phyloP scores from a whole-genome alignment of 2,329 filamentous ascomycete genomes.

The Ambrosiella cleistominuta region DNA sequence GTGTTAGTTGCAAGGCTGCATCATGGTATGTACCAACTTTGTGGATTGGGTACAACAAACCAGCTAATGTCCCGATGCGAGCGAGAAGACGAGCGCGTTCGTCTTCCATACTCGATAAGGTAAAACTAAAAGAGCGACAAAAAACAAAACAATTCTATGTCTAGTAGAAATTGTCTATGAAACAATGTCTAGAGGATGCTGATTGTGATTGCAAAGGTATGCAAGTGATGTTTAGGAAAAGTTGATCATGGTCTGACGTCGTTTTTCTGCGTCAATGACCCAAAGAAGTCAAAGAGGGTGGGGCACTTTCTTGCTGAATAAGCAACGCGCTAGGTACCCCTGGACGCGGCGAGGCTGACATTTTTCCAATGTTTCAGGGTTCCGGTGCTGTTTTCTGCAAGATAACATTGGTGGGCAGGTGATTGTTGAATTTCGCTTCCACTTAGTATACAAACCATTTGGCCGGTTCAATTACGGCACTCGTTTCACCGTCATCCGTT shows the following conservation, averaged over 20 bases:
- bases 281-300: neutral
- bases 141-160: neutral
- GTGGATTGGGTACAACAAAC: conserved; percentile 19
- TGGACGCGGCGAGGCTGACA: neutral
- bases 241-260: neutral
- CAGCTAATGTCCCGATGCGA: conserved; percentile 34
- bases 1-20: neutral
- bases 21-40: neutral
- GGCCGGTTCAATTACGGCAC: neutral
- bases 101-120: conserved; percentile 27
- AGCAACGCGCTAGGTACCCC: neutral
- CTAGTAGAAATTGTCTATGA: neutral
- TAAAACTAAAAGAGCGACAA: neutral
- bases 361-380: neutral
- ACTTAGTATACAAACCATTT: neutral
- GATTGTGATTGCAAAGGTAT: neutral
- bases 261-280: neutral
- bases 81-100: conserved; percentile 33
- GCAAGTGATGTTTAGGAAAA: neutral
- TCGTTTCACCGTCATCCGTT: neutral
- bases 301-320: neutral
- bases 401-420: neutral
- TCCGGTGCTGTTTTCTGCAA: neutral
- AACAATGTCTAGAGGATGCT: neutral
- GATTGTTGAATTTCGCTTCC: neutral